Evolutionary conservation across 106 monocot species (phyloP).

Genomic region (Platanthera zijinensis): DNA sequence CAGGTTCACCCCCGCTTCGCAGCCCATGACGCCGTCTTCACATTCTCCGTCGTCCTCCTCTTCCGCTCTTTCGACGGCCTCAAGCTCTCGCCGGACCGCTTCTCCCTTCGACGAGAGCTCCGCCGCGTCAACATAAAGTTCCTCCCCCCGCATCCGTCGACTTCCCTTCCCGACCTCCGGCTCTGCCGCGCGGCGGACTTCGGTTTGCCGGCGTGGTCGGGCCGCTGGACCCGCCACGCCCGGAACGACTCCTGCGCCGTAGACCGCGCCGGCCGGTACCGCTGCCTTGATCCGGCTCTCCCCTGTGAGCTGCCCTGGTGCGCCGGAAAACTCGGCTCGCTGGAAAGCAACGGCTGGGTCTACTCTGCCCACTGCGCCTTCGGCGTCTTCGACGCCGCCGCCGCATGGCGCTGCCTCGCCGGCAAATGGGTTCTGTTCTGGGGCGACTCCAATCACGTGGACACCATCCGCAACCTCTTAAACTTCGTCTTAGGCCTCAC

Average conservation of each 20-base stretch:
- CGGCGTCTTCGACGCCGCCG: slow-evolving; percentile 31
- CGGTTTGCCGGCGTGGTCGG: slow-evolving; percentile 41
- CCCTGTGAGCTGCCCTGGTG: slow-evolving; percentile 76
- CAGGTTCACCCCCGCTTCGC: slow-evolving; percentile 66
- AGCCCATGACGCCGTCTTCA: slow-evolving; percentile 26
- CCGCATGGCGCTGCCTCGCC: slow-evolving; percentile 63
- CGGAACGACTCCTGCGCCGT: slow-evolving; percentile 34
- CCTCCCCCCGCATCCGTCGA: background rate
- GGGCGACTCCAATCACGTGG: slow-evolving; percentile 98
- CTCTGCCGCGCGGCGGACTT: slow-evolving; percentile 35
- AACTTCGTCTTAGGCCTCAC: slow-evolving; percentile 52
- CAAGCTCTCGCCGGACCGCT: slow-evolving; percentile 44
- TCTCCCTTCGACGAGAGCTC: slow-evolving; percentile 41
- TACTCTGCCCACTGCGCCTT: slow-evolving; percentile 90
- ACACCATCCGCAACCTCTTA: slow-evolving; percentile 78
- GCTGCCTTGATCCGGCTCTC: slow-evolving; percentile 36
- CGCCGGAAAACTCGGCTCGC: slow-evolving; percentile 41
- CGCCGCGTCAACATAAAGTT: slow-evolving; percentile 37
- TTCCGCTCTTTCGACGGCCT: slow-evolving; percentile 75
- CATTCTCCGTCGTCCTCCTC: slow-evolving; percentile 61
- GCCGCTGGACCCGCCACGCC: slow-evolving; percentile 82
- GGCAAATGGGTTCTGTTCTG: slow-evolving; percentile 88
- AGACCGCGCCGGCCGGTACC: slow-evolving; percentile 60
- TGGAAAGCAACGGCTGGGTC: slow-evolving; percentile 98
- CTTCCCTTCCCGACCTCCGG: slow-evolving; percentile 18